Conservation (phyloP, 2,329 filamentous ascomycete species). For the Chaetomiaceae sp. region DNA sequence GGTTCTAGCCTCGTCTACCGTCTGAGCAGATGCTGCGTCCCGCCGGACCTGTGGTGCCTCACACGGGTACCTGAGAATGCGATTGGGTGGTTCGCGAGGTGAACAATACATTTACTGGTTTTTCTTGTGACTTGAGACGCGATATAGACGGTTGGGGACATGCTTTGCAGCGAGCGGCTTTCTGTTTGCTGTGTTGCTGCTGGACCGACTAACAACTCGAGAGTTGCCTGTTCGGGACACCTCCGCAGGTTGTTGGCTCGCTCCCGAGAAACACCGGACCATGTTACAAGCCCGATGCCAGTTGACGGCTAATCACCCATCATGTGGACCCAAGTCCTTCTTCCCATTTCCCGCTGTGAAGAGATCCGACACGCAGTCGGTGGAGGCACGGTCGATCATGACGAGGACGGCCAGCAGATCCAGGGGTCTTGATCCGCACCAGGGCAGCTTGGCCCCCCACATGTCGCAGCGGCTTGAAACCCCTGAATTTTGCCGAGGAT, state of each 20-base stretch:
- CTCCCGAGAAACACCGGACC: neutral
- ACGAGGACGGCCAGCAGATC: neutral
- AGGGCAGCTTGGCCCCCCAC: neutral
- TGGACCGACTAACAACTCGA: constrained; percentile 1
- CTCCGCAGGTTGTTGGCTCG: neutral
- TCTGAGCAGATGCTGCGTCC: constrained; percentile 1
- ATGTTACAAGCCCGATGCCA: neutral
- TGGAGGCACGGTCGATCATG: constrained; percentile 6
- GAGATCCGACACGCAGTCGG: neutral
- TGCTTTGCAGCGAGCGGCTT: neutral
- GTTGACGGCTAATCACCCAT: neutral
- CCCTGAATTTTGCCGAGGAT: constrained; percentile 7
- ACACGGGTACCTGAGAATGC: neutral
- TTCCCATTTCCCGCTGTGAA: neutral
- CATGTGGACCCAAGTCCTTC: neutral
- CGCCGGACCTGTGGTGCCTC: constrained; percentile 3
- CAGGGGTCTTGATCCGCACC: constrained; percentile 4
- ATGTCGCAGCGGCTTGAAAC: neutral
- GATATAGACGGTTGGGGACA: neutral
- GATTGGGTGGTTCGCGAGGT: neutral
- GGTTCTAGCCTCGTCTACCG: neutral
- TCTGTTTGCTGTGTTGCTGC: neutral
- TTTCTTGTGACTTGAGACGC: neutral
- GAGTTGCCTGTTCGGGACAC: constrained; percentile 13
- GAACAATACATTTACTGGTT: neutral